phyloP scores from a whole-genome alignment of 2,329 filamentous ascomycete genomes.

The Rhytidhysteron rufulum region DNA sequence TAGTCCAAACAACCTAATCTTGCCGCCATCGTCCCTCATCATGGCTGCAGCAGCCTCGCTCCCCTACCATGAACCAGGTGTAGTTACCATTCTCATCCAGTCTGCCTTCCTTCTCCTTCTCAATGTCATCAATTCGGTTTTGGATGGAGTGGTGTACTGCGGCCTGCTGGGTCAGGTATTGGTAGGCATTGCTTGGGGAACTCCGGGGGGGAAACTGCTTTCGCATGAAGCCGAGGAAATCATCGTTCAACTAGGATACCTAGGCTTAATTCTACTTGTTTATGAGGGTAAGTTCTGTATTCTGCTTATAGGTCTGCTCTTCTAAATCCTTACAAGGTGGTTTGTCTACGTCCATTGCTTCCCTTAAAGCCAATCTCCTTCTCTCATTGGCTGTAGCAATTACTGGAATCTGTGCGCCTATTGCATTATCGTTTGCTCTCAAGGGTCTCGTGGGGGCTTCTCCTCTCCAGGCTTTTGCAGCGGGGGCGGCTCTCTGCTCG shows the following conservation, averaged over 20 bases:
- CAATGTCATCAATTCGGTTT: conserved; percentile 54
- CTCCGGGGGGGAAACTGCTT: conserved; percentile 62
- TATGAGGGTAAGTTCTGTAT: conserved; percentile 55
- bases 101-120: conserved; percentile 61
- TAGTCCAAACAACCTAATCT: conserved; percentile 6
- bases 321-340: conserved; percentile 46
- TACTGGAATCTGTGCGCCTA: conserved; percentile 62
- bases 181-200: conserved; percentile 67
- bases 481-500: conserved; percentile 69
- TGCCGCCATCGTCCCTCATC: conserved; percentile 21
- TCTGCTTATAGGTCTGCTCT: conserved; percentile 11
- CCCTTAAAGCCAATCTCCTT: conserved; percentile 56
- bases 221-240: conserved; percentile 48
- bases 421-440: conserved; percentile 63
- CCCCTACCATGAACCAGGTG: conserved; percentile 61
- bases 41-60: conserved; percentile 29
- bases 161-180: conserved; percentile 70
- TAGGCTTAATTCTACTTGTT: conserved; percentile 68
- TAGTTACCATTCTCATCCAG: conserved; percentile 56
- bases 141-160: conserved; percentile 63
- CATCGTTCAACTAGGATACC: conserved; percentile 65
- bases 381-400: conserved; percentile 61
- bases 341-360: conserved; percentile 51
- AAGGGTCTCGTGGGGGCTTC: conserved; percentile 48
- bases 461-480: conserved; percentile 63